These are phyloP conservation scores for Ogataea siamensis DNA, from an alignment of 805 yeast species.

Conservation along the genomic window DNA sequence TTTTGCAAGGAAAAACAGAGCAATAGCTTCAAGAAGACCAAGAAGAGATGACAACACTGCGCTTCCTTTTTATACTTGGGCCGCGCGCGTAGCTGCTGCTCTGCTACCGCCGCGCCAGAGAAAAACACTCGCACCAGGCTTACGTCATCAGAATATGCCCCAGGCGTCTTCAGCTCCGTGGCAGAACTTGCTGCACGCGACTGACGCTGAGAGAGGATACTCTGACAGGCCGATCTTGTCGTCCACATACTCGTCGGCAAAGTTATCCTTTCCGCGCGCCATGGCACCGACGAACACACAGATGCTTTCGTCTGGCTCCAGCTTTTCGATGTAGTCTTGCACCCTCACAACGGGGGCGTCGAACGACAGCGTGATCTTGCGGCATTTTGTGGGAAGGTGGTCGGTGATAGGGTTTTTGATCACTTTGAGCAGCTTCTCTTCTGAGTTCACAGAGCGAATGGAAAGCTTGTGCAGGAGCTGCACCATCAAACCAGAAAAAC, in stretches of 20 bases:
- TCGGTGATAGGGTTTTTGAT: constrained; percentile 97
- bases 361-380: constrained; percentile 86
- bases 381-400: constrained; percentile 94
- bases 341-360: constrained; percentile 88
- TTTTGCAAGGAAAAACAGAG: constrained; percentile 17
- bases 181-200: constrained; percentile 96
- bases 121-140: background rate
- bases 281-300: constrained; percentile 99
- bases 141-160: constrained; percentile 49
- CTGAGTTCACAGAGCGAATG: constrained; percentile 91
- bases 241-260: constrained; percentile 96
- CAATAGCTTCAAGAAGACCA: constrained; percentile 14
- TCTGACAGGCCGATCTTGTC: constrained; percentile 95
- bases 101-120: background rate
- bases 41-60: constrained; percentile 6
- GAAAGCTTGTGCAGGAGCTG: constrained; percentile 90
- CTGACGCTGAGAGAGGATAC: constrained; percentile 94
- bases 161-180: constrained; percentile 99
- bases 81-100: constrained; percentile 10
- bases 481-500: constrained; percentile 97
- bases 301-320: constrained; percentile 87
- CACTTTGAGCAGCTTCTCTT: constrained; percentile 89
- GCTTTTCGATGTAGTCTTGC: constrained; percentile 77
- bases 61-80: constrained; percentile 4
- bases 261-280: constrained; percentile 97